Evolutionary conservation across 2,329 filamentous ascomycete species (phyloP), one percentile per base, ranked within the genome.

Genomic region (Diaporthe citri): DNA sequence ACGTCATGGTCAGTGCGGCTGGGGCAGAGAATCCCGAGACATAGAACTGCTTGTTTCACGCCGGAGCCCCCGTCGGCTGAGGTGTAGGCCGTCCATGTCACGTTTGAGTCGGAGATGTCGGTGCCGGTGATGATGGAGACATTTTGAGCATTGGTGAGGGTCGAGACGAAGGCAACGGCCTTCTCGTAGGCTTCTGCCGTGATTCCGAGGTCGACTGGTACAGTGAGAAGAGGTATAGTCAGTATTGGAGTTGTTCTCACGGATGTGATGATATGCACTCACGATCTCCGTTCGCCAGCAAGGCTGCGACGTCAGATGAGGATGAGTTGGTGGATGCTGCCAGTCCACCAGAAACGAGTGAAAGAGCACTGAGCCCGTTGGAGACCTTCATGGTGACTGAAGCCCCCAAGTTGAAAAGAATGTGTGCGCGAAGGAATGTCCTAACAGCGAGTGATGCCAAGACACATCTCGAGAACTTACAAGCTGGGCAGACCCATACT

Each of bases 1-100:
- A 78, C n/a, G 77, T 78, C 77, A 78, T 77, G 62, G 74, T 74
- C 72, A 77, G 56, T 25, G 77, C 77, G 39, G 74, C 76, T 43
- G 76, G 72, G 62, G 74, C 72, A 36, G 69, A 52, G 62, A 78
- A 78, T 46, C 76, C 77, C 25, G 77, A 78, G n/a, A 78, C 77
- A 31, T 72, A 78, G 66, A 78, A 77, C 28, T 67, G 67, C 46
- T 74, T 75, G 72, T 78, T 78, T 76, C 56, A 78, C 71, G 20
- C 77, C 77, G 7, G 76, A 72, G 25, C 74, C 74, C 22, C 77
- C 77, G 73, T 78, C 77, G 36, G 76, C 76, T 34, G 71, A 75
- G 5, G 13, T 36, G 25, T 64, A 72, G 31, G 0, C 91, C 90
- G 79, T 93, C 91, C n/a, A 81, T 80, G 70, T 62, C n/a, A 62